Base-by-base conservation (phyloP, 805 yeast species). In the Diddensiella caesifluorescens region DNA sequence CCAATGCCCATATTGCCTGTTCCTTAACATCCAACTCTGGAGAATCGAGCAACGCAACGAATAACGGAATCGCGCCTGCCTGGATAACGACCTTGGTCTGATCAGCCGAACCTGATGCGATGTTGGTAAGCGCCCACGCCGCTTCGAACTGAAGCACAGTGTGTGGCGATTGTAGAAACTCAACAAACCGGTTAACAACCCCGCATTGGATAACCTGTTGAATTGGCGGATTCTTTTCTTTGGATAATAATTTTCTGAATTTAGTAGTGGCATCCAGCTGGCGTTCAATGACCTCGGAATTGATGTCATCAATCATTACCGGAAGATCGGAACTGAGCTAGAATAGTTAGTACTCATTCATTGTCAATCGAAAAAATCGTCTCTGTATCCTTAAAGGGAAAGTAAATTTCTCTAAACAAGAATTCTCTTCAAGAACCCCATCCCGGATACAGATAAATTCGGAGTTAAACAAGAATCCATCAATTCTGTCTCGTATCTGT, bases 51-150 rank as follows among this genome's bases (percentile, higher is more conserved):
- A 92, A 71, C 51, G 81, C 74, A 34, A 92, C 95, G 64, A 92
- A 88, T 42, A 79, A 69, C 15, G 97, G 97, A 33, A 92, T 94
- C 0, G 97, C 97, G 40, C 90, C 94, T 3, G 90, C 80, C 49
- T 88, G 90, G 43, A 92, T 92, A 42, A 92, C 97, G 32, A 81
- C 80, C 55, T 75, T 76, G 16, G 98, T 92, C 67, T 92, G 97
- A 36, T 78, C 83, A 31, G 95, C 78, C 39, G 82, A 71, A 49
- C 98, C 98, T 3, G 96, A 86, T 18, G 97, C 97, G 63, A 92
- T 90, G 62, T 92, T 92, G 38, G 98, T 92, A 54, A 92, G 75
- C n/a, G 97, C 97, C 98, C 98, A 92, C 5, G 98, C 97, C 9
- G 97, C 95, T 70, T 92, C 98, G 56, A 92, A 77, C 67, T 90